phyloP scores from a whole-genome alignment of 2,329 filamentous ascomycete genomes.

The Epichloe typhina region DNA sequence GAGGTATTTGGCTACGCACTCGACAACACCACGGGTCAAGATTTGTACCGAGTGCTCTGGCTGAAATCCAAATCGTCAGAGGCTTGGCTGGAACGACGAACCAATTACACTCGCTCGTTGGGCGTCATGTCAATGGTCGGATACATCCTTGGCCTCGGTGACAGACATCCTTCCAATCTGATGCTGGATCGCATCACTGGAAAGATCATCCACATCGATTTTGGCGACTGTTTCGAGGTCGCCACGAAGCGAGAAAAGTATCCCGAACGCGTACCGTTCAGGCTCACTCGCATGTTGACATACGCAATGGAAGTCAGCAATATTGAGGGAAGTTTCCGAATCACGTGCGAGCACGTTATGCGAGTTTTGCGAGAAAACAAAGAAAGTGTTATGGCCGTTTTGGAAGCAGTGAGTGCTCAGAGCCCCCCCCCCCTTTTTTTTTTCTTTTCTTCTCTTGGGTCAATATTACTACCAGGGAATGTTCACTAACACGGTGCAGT shows the following conservation, averaged over 20 bases:
- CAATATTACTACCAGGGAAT: too few relatives aligned
- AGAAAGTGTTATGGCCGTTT: constrained; percentile 93
- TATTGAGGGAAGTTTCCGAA: constrained; percentile 96
- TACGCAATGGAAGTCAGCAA: constrained; percentile 99
- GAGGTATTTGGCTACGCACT: constrained; percentile 98
- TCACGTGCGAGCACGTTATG: constrained; percentile 98
- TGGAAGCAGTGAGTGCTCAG: constrained; percentile 73
- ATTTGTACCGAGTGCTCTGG: constrained; percentile 95
- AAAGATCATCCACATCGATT: constrained; percentile 97
- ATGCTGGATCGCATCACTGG: constrained; percentile 94
- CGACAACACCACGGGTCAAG: constrained; percentile 97
- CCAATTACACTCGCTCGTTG: constrained; percentile 95
- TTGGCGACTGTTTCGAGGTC: constrained; percentile 98
- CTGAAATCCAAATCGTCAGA: constrained; percentile 97
- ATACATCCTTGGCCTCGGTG: constrained; percentile 92
- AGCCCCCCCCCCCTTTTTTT: too few relatives aligned
- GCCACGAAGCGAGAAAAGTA: constrained; percentile 99
- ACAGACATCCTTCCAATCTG: constrained; percentile 93
- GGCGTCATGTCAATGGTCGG: constrained; percentile 99
- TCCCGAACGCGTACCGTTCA: constrained; percentile 93
- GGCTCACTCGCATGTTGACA: constrained; percentile 94
- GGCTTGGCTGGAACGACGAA: constrained; percentile 90
- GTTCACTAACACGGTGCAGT: constrained; percentile 38
- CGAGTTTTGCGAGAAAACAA: constrained; percentile 92
- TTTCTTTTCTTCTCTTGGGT: neutral